phyloP scores from a whole-genome alignment of 768 basidiomycete genomes.

The Boletus coccyginus region DNA sequence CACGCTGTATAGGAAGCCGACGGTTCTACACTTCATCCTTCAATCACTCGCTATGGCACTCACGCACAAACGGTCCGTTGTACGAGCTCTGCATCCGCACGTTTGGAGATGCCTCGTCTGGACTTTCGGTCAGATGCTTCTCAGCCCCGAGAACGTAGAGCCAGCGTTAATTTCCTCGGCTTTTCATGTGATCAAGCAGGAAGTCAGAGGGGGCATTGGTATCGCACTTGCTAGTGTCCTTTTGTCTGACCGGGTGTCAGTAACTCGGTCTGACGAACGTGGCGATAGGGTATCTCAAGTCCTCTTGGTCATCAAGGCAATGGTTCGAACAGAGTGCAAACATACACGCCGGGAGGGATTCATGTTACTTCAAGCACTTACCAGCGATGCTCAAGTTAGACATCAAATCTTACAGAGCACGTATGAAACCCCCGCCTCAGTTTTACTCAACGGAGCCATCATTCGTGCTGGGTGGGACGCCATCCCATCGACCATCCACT shows the following conservation, averaged over 20 bases:
- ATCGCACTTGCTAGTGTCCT: conserved; percentile 39
- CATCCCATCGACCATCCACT: conserved; percentile 28
- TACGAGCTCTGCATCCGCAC: conserved; percentile 40
- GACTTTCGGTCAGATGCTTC: conserved; percentile 46
- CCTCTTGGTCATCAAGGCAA: conserved; percentile 37
- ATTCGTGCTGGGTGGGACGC: conserved; percentile 25
- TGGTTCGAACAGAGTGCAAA: conserved; percentile 31
- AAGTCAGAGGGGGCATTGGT: conserved; percentile 44
- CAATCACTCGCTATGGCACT: conserved; percentile 33
- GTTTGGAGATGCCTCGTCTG: conserved; percentile 58
- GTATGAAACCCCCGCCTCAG: conserved; percentile 27
- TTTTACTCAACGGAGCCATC: conserved; percentile 48
- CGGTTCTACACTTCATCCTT: conserved; percentile 38
- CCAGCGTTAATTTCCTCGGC: conserved; percentile 33
- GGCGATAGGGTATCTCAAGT: conserved; percentile 32
- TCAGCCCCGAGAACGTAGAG: conserved; percentile 14
- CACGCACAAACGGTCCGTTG: conserved; percentile 32
- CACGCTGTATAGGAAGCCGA: conserved; percentile 40
- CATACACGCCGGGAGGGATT: conserved; percentile 33
- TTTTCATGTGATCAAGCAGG: conserved; percentile 45
- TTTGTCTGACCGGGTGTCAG: conserved; percentile 21
- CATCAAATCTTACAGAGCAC: conserved; percentile 1
- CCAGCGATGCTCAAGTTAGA: conserved; percentile 21
- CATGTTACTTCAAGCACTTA: conserved; percentile 36
- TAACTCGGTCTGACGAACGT: conserved; percentile 6